Evolutionary conservation across 805 yeast species (phyloP).

Genomic region (Ogataea allantospora): DNA sequence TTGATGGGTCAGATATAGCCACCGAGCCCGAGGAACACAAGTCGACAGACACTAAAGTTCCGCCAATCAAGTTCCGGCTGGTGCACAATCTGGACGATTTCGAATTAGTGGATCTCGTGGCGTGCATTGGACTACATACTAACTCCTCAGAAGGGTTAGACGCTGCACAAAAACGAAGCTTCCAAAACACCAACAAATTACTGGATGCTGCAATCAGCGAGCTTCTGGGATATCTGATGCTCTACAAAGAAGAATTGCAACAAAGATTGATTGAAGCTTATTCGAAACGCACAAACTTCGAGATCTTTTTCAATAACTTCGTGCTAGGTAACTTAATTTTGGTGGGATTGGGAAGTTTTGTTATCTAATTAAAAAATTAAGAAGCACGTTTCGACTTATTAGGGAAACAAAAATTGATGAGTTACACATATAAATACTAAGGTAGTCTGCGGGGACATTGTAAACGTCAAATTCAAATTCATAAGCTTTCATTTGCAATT

Average conservation of each 20-base stretch:
- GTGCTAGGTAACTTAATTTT: constrained; percentile 36
- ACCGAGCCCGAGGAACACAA: constrained; percentile 28
- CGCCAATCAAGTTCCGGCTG: constrained; percentile 41
- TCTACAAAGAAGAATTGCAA: constrained; percentile 35
- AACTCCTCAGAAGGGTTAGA: constrained; percentile 17
- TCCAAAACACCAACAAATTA: constrained; percentile 31
- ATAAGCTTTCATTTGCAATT: too few species aligned
- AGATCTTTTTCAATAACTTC: constrained; percentile 39
- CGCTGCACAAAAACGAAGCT: constrained; percentile 18
- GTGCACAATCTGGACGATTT: constrained; percentile 46
- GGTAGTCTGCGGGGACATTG: too few species aligned
- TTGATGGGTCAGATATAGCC: constrained; percentile 30
- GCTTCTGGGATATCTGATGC: constrained; percentile 27
- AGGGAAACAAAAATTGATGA: too few species aligned
- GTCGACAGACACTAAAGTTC: constrained; percentile 25
- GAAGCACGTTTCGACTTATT: not conserved
- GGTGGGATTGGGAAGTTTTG: constrained; percentile 39
- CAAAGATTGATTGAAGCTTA: constrained; percentile 29
- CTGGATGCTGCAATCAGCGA: constrained; percentile 31
- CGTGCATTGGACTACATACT: constrained; percentile 9
- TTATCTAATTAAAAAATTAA: constrained; percentile 22
- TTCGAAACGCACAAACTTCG: constrained; percentile 33
- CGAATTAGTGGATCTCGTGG: constrained; percentile 36
- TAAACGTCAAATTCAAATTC: too few species aligned
- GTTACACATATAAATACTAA: too few species aligned